Evolutionary conservation across 331 rosid species (phyloP).

Genomic region (Cydonia oblonga): DNA sequence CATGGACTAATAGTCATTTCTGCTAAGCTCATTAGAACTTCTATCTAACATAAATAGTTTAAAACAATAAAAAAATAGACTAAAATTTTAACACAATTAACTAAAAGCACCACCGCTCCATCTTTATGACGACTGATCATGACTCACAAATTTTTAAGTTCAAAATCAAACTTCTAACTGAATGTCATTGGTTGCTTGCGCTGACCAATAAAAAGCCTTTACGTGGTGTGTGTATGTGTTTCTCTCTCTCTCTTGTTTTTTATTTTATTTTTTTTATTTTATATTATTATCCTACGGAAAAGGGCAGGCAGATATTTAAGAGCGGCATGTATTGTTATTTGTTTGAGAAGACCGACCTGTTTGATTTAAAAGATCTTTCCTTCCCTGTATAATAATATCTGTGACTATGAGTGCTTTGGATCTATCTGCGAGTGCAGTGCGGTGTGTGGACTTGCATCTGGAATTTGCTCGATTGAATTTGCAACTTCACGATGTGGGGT

Average conservation of each 20-base stretch:
- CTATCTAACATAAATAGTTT: too few species aligned
- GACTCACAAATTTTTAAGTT: too few species aligned
- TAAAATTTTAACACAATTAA: too few species aligned
- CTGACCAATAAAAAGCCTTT: background rate
- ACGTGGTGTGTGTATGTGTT: too few species aligned
- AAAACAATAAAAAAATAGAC: too few species aligned
- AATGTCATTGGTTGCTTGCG: slow-evolving; percentile 1
- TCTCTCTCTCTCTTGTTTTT: background rate
- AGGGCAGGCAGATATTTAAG: background rate
- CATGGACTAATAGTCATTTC: too few species aligned
- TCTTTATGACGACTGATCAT: too few species aligned
- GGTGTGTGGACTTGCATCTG: slow-evolving; percentile 1
- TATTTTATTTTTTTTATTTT: background rate
- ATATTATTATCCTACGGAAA: background rate
- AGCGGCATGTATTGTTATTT: too few species aligned
- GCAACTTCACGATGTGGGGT: background rate
- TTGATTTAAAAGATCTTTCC: background rate
- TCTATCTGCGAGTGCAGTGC: slow-evolving; percentile 12
- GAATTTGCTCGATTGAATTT: slow-evolving; percentile 1
- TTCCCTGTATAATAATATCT: background rate
- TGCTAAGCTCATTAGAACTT: too few species aligned
- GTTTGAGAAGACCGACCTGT: background rate
- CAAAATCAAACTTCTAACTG: too few species aligned
- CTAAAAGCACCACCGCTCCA: too few species aligned
- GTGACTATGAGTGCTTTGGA: slow-evolving; percentile 13